A percentile compares a stretch with the other conserved stretches of the same genome.
Conservation (phyloP, 495 filamentous ascomycete genomes). For the Amphirosellinia nigrospora region DNA sequence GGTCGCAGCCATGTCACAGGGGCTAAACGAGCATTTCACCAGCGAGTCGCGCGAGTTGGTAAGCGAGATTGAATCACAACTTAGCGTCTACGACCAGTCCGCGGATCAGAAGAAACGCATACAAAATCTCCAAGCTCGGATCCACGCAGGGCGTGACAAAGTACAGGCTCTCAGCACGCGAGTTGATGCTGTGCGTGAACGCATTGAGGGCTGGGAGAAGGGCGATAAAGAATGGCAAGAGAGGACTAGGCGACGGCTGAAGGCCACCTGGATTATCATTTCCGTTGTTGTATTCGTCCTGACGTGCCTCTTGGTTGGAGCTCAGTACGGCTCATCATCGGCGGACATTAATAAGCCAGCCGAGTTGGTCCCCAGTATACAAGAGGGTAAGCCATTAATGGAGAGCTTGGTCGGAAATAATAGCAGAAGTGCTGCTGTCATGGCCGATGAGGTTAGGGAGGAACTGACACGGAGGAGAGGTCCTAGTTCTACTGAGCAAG, state of each 20-base stretch:
- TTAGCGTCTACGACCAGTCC: conserved; percentile 71
- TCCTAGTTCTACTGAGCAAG: conserved; percentile 26
- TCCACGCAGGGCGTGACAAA: conserved; percentile 65
- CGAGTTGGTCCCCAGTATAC: conserved; percentile 14
- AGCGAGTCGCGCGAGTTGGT: conserved; percentile 65
- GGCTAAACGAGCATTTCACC: conserved; percentile 67
- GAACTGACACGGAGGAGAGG: conserved; percentile 29
- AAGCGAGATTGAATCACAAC: conserved; percentile 67
- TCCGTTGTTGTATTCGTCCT: conserved; percentile 52
- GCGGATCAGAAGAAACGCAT: conserved; percentile 73
- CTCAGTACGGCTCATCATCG: conserved; percentile 44
- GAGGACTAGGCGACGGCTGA: conserved; percentile 65
- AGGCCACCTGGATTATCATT: conserved; percentile 65
- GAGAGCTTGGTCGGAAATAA: conserved; percentile 27
- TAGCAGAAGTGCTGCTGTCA: conserved; percentile 27
- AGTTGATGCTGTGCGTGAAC: conserved; percentile 66
- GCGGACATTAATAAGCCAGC: conserved; percentile 17
- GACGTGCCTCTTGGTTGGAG: conserved; percentile 47
- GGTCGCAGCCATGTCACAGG: conserved; percentile 65
- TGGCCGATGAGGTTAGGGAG: conserved; percentile 36
- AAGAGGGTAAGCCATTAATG: conserved; percentile 17
- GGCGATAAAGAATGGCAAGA: conserved; percentile 76
- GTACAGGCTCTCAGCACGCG: conserved; percentile 69
- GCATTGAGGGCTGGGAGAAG: conserved; percentile 74
- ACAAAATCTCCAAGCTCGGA: conserved; percentile 66